Conservation (phyloP, 192 early-diverging fungal species). For the Pecoramyces ruminantium region DNA sequence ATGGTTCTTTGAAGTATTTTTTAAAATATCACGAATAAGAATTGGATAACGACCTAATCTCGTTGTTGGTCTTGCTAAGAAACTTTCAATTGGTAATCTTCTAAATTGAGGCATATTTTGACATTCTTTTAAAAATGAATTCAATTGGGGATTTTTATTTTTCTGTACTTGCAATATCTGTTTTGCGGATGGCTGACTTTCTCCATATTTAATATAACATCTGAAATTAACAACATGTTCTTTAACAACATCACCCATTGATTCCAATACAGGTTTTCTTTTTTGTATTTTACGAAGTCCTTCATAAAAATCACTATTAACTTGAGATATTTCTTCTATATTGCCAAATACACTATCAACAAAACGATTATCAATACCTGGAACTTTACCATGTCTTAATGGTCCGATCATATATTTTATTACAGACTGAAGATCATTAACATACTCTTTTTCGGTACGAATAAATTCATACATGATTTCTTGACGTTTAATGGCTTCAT, state of each 20-base stretch:
- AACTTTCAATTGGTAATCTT: neutral
- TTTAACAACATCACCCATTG: neutral
- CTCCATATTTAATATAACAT: neutral
- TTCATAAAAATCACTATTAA: neutral
- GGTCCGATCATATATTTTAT: slow-evolving; percentile 13
- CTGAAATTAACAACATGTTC: neutral
- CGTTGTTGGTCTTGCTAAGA: neutral
- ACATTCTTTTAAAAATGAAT: neutral
- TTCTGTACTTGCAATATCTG: neutral
- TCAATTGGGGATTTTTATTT: neutral
- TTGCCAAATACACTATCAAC: neutral
- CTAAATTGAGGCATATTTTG: neutral
- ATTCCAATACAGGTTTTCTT: neutral
- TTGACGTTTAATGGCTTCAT: slow-evolving; percentile 69
- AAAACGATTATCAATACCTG: neutral
- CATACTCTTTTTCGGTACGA: slow-evolving; percentile 80
- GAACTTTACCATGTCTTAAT: neutral
- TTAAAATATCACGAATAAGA: neutral
- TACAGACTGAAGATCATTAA: slow-evolving; percentile 66
- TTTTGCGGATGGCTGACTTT: neutral
- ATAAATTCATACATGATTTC: slow-evolving; percentile 87
- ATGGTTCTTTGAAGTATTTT: neutral
- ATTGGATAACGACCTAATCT: neutral
- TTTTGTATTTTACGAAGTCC: neutral
- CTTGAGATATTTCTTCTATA: neutral